Evolutionary conservation across 1,284 basidiomycete genomes (phyloP).

Genomic region (Irpex sp.): DNA sequence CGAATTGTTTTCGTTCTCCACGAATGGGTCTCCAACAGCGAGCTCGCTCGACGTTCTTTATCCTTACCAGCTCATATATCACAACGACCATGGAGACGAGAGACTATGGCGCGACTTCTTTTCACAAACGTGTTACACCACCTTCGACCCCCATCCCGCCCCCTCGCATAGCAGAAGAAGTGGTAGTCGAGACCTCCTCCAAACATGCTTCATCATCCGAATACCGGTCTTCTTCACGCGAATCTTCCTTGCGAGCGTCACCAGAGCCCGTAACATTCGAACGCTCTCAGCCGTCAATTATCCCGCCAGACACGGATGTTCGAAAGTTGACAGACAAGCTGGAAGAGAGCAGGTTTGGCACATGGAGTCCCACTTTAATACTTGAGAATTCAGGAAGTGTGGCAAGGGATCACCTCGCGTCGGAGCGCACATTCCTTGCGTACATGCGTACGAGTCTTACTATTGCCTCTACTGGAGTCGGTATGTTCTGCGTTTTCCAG

Average conservation of each 20-base stretch:
- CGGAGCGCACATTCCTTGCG: constrained; percentile 54
- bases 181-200: background rate
- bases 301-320: background rate
- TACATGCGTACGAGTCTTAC: constrained; percentile 57
- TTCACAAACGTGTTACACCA: background rate
- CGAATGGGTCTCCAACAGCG: background rate
- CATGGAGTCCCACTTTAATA: constrained; percentile 29
- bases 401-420: constrained; percentile 59
- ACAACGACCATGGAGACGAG: background rate
- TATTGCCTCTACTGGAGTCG: constrained; percentile 49
- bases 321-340: background rate
- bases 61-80: background rate
- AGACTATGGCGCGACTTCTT: background rate
- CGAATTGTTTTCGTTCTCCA: background rate
- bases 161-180: background rate
- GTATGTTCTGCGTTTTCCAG: constrained; percentile 11
- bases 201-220: background rate
- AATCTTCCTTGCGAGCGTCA: background rate
- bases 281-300: background rate
- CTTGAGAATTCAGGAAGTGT: constrained; percentile 56
- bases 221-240: background rate
- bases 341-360: background rate
- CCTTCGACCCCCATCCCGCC: background rate
- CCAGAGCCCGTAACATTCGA: background rate
- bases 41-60: background rate